Percentiles rank a stretch among this genome's conserved stretches.
Conservation (phyloP, 2,329 filamentous ascomycete species). For the Colletotrichum sansevieriae region DNA sequence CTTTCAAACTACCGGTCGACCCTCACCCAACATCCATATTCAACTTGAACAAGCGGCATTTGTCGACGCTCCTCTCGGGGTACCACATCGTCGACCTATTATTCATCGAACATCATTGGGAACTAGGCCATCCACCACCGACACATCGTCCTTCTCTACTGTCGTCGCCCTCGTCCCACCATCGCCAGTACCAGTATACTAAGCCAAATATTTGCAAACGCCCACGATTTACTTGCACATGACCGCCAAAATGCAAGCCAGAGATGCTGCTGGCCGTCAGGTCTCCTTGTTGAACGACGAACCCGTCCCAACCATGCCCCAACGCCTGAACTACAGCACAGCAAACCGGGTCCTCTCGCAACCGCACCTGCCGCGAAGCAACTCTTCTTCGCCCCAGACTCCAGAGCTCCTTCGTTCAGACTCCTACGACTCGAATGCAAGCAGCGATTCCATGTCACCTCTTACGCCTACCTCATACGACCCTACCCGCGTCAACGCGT, state of each 20-base stretch:
- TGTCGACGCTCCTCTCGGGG: not conserved
- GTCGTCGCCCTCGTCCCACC: not conserved
- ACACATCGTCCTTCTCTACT: not conserved
- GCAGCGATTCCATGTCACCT: slow-evolving; percentile 66
- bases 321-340: slow-evolving; percentile 50
- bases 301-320: slow-evolving; percentile 38
- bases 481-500: slow-evolving; percentile 53
- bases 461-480: slow-evolving; percentile 66
- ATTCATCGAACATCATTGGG: not conserved
- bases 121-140: not conserved
- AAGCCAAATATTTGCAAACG: too few relatives aligned
- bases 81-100: not conserved
- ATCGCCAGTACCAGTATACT: not conserved
- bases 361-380: slow-evolving; percentile 53
- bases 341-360: slow-evolving; percentile 51
- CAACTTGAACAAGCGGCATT: not conserved
- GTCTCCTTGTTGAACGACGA: slow-evolving; percentile 73
- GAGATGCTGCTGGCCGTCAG: slow-evolving; percentile 68
- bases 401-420: slow-evolving; percentile 71
- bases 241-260: slow-evolving; percentile 62
- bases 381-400: slow-evolving; percentile 64
- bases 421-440: slow-evolving; percentile 72
- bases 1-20: not conserved
- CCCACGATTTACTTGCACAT: not conserved
- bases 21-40: not conserved